Evolutionary conservation across 1,284 basidiomycete genomes (phyloP).

Genomic region (Cryptococcus sp.): DNA sequence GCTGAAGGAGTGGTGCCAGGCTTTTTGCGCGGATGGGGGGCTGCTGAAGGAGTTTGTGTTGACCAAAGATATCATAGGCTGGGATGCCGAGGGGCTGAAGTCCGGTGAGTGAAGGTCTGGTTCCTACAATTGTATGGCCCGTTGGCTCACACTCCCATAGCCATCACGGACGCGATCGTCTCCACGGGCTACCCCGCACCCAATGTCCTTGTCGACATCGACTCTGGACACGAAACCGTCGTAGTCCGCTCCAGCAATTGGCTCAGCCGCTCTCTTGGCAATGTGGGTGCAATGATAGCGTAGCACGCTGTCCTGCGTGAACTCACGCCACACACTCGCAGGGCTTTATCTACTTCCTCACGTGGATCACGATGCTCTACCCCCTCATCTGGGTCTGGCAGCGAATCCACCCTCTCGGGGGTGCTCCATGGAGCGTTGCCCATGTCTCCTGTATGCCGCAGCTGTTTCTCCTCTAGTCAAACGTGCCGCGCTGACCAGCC

Average conservation of each 20-base stretch:
- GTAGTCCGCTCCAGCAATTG: conserved; percentile 61
- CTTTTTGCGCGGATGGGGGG: conserved; percentile 61
- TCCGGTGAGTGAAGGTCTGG: conserved; percentile 20
- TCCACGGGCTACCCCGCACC: conserved; percentile 58
- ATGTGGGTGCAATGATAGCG: too few species aligned
- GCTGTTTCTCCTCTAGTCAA: conserved; percentile 3
- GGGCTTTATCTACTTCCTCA: conserved; percentile 62
- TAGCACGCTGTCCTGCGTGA: too few species aligned
- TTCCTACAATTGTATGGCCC: background rate
- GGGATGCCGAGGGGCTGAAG: conserved; percentile 61
- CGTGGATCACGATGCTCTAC: conserved; percentile 63
- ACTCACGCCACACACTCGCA: conserved; percentile 4
- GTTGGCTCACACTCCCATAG: conserved; percentile 25
- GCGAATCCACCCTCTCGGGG: conserved; percentile 20
- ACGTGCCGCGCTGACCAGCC: background rate
- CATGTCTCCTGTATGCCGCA: conserved; percentile 18
- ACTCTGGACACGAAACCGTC: conserved; percentile 52
- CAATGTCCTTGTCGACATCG: conserved; percentile 55
- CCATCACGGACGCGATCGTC: conserved; percentile 57
- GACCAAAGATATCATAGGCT: conserved; percentile 64
- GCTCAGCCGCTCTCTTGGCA: conserved; percentile 61
- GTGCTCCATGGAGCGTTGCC: conserved; percentile 32
- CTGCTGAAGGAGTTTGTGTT: conserved; percentile 65
- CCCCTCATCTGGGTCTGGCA: conserved; percentile 68
- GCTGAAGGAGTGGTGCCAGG: conserved; percentile 65